A percentile compares a stretch with the other conserved stretches of the same genome.
Evolutionary conservation across 1,284 basidiomycete genomes (phyloP).

Genomic region (Phylloporus sp.): DNA sequence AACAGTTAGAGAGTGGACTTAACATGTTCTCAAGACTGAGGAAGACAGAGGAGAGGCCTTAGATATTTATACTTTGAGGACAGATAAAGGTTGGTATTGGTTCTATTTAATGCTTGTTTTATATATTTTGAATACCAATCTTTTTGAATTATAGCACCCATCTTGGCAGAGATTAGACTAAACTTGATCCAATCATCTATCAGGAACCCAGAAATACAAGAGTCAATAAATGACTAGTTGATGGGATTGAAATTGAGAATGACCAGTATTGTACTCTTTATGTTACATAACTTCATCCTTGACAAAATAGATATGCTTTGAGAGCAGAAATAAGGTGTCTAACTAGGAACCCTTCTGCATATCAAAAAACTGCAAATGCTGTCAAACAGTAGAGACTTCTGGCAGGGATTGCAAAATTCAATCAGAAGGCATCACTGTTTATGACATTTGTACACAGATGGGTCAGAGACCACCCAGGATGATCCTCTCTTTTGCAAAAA

Average conservation of each 20-base stretch:
- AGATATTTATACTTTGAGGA: too few species aligned
- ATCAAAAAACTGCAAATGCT: constrained; percentile 2
- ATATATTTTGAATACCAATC: too few species aligned
- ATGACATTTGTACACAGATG: too few species aligned
- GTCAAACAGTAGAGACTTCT: constrained; percentile 6
- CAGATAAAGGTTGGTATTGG: too few species aligned
- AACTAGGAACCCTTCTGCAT: background rate
- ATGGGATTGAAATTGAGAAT: background rate
- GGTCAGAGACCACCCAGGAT: too few species aligned
- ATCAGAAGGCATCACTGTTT: background rate
- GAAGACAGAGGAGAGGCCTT: too few species aligned
- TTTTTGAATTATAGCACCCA: background rate
- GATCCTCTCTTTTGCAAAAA: too few species aligned
- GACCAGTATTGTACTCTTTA: background rate
- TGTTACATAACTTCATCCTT: too few species aligned
- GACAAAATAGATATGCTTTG: constrained; percentile 4
- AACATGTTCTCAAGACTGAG: too few species aligned
- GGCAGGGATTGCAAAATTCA: constrained; percentile 7
- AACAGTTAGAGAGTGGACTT: too few species aligned
- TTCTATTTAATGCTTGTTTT: too few species aligned
- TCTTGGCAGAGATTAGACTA: background rate
- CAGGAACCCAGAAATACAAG: background rate
- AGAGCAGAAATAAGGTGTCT: background rate
- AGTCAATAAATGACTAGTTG: background rate
- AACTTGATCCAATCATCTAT: too few species aligned